Evolutionary conservation across 345 rosid genomes (phyloP), one percentile per base, ranked within the genome.

Genomic region (Populus nigra): DNA sequence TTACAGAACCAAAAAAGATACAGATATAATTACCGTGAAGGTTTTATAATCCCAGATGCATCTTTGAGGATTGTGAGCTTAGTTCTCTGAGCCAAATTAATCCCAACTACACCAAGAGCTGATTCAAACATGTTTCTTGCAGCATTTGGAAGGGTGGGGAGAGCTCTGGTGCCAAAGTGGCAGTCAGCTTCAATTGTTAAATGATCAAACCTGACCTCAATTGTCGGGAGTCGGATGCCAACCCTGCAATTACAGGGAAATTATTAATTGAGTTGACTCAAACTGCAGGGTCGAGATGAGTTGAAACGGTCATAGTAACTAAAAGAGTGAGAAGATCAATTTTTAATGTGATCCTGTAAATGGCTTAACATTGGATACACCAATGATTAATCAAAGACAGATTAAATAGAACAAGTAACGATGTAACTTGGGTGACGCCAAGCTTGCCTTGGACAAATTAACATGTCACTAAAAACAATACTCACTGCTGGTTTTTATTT

Each of bases 1-100:
- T 7, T 55, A 7, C 61, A 55, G 4, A 22, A 22, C 4, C 6
- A 49, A 22, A 18, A 53, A 17, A 53, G 16, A 41, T 3, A 33
- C 36, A 33, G 36, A 33, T 41, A 41, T 2, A 41, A 47, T 7
- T 79, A 90, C 97, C 95, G 89, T 0, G 91, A 85, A 59, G 97
- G 98, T 74, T 91, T 93, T 17, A 94, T 62, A 27, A 86, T 77
- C 1, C 97, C 98, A 1, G 97, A 88, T 16, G 86, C 90, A 35
- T 93, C 90, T 83, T 94, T 90, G 63, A 94, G 93, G 50, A 94
- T 93, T 1, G 94, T 94, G 78, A 93, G 89, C 61, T 89, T 90
- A 8, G 93, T 88, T 72, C 78, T 86, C 77, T 93, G 88, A 31
- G 97, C 90, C 75, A 90, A 73, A 25, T 76, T 73, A 39, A 93